Evolutionary conservation across 345 rosid genomes (phyloP), one percentile per base, ranked within the genome.

Genomic region (Brassica napus): DNA sequence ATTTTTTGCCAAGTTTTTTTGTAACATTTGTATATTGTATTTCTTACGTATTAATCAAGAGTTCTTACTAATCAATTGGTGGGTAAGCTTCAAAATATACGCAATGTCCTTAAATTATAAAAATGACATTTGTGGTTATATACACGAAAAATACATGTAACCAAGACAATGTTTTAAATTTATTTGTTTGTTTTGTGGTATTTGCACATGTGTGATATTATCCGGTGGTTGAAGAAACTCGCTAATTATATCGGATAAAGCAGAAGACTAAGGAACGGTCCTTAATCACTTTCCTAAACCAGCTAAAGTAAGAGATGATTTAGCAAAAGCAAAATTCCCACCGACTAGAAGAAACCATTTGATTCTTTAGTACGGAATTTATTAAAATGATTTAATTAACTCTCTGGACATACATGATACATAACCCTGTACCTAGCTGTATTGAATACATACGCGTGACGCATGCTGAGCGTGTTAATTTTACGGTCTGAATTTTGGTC

Each of bases 201-300:
- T 69, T 60, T 44, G 52, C 37, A 69, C 69, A 76, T 69, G 69
- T 44, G 62, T 68, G 34, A 68, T 26, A 28, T 15, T 9, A 59
- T 12, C 34, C 23, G 69, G 74, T 60, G 69, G 63, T 62, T 69
- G 42, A 65, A 70, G 52, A 77, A 70, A 75, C 21, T 63, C 75
- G 34, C 42, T 77, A 62, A 52, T 63, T 32, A 55, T 55, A 34
- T 77, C 39, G 63, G 69, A 61, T 68, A 77, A 77, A 77, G 64
- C 75, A 69, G 64, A 71, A 14, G 66, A 77, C 54, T 77, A 77
- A 77, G 76, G 71, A 63, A 71, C 57, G 81, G 76, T 57, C 64
- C 71, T 77, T 71, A 77, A 77, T 71, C 71, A 71, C 71, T 77
- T 77, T 77, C 81, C 72, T 62, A 77, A 77, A 52, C 47, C 55